These are phyloP conservation scores for Ormosia emarginata DNA, from an alignment of 306 rosid genomes.

Conservation along the genomic window DNA sequence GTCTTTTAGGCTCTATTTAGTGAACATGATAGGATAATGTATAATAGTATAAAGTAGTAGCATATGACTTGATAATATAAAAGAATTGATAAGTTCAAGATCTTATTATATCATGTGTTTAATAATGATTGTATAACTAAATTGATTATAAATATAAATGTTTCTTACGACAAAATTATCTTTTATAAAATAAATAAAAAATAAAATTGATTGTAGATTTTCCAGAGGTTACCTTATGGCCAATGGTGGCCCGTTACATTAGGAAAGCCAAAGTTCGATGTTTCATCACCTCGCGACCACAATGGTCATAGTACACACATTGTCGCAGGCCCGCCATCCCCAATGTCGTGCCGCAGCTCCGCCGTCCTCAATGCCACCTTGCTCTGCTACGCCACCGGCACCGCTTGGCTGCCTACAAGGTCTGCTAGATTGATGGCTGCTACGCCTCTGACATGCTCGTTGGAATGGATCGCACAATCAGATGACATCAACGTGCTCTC, in stretches of 20 bases:
- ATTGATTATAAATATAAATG: too few species aligned
- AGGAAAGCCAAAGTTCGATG: constrained; percentile 35
- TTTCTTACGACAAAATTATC: too few species aligned
- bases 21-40: too few species aligned
- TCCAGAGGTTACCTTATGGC: constrained; percentile 65
- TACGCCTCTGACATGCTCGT: constrained; percentile 83
- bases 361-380: constrained; percentile 60
- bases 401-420: constrained; percentile 68
- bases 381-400: constrained; percentile 74
- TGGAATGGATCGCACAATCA: constrained; percentile 66
- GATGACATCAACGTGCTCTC: constrained; percentile 84
- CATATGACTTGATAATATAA: too few species aligned
- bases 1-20: too few species aligned
- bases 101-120: too few species aligned
- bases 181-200: too few species aligned
- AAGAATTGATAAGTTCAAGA: too few species aligned
- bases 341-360: constrained; percentile 66
- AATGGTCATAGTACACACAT: constrained; percentile 90
- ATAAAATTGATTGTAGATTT: too few species aligned
- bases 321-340: constrained; percentile 76
- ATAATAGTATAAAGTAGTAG: too few species aligned
- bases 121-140: too few species aligned
- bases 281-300: constrained; percentile 56
- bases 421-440: constrained; percentile 78
- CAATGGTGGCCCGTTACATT: constrained; percentile 37